Evolutionary conservation across 305 asterid genomes (phyloP), one percentile per base, ranked within the genome.

Genomic region (Fraxinus baroniana): DNA sequence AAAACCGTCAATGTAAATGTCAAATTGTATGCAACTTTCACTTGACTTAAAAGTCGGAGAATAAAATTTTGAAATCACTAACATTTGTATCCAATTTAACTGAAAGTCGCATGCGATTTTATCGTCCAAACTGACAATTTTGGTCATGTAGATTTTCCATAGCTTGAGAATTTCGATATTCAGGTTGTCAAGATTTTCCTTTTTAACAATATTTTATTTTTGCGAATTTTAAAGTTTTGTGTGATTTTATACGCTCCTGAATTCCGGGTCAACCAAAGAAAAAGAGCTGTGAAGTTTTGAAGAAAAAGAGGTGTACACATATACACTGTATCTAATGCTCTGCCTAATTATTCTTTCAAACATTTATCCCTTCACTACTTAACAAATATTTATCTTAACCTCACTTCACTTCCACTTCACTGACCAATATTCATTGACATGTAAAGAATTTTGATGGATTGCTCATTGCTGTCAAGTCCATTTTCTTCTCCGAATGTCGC

Each of bases 401-500:
- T 41, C 52, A 5, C 33, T 44, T 74, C 66, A 22, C 76, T 35
- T 26, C 49, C 44, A 33, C 80, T 35, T 28, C 28, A 15, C 30
- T 22, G 52, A 20, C 80, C 76, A 37, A n/a, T 13, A 82, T 82
- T 78, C 83, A 60, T 55, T 82, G 79, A 79, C 77, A 80, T 79
- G 81, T 41, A 10, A 35, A 57, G 78, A 70, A 76, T 55, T 7
- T 0, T 46, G 78, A 78, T 81, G 73, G 83, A 77, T 78, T 39
- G 64, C 83, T 79, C 90, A 6, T 73, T 86, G 46, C 87, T 84
- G 73, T 91, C 90, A 5, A 92, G 93, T 83, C 91, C 92, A 75
- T 88, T 85, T 75, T 86, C 89, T 60, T 91, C 97, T 79, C 93
- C 97, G 37, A 91, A 90, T 68, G 91, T 93, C 36, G 82, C 88